Base-by-base conservation (phyloP, 371 early-diverging fungal species). In the Mucor irregularis region DNA sequence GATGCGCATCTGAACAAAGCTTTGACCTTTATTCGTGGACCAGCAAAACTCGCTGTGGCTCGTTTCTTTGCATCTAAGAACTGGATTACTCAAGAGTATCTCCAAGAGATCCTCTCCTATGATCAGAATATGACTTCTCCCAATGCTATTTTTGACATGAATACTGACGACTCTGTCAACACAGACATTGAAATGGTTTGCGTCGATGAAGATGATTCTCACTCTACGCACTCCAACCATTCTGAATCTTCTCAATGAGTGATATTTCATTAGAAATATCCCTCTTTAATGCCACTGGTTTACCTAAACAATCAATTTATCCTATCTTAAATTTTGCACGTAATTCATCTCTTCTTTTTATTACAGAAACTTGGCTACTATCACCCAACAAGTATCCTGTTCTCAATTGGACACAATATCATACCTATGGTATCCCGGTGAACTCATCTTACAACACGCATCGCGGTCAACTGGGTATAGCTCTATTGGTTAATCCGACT, bases 381-480 rank as follows among this genome's bases (percentile, higher is more conserved):
- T 14, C 40, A 35, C 42, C 43, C 22, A 21, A 26, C 31, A 31
- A 33, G 13, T 19, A 31, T n/a, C 53, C 29, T 29, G 44, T 50
- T 5, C 48, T 54, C 13, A n/a, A 39, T 8, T 66, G 58, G 61
- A 4, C 29, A 31, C 55, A 66, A 26, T 39, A 33, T 42, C 62
- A 66, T 30, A 48, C 47, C 2, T 66, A 61, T 58, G 62, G 58
- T 19, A 13, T 9, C 26, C 31, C 14, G 17, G 17, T 2, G 1
- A 3, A 5, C 31, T 49, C 44, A 0, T 17, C 34, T 5, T 17
- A 25, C 8, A 29, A 22, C 5, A 13, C 22, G 5, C 46, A 29
- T 19, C 50, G 49, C 38, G 43, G 58, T 1, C 5, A 34, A 21
- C 21, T 13, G 7, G 66, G 61, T 33, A 45, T 56, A 7, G 28